Base-by-base conservation (phyloP, 169 alveolate species). In the Plasmodium sp. region DNA sequence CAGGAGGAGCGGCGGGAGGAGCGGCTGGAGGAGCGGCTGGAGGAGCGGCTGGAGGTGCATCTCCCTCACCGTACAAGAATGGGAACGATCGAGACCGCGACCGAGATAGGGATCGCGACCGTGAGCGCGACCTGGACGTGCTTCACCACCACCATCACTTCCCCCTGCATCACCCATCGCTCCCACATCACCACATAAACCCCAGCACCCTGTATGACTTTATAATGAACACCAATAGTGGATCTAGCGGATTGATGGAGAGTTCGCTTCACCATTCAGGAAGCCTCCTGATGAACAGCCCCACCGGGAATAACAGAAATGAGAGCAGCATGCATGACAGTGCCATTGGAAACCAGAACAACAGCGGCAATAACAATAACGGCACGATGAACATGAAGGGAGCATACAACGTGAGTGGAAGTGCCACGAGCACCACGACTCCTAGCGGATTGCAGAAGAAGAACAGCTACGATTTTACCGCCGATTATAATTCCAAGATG, bases 201-300 rank as follows among this genome's bases (percentile, higher is more conserved):
- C 85, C 93, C 12, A 86, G 81, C 43, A 39, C 93, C 6, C 77
- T 86, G 48, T 86, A 86, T 45, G 93, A 86, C 58, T 86, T 86
- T 86, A 86, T 86, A 34, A 51, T 86, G 72, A 86, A 62, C 33
- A 86, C 93, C 10, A 86, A 86, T 75, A 86, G 12, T 75, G 12
- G 14, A 1, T 54, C 93, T 9, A 77, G 27, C 41, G 71, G 45
- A 75, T 34, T 33, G 18, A n/a, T 75, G 39, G 93, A 86, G 16
- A 86, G 10, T 86, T 86, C 93, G 27, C 43, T 71, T 27, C 86
- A 77, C 2, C 48, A 43, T n/a, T 18, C 79, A 9, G 36, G 10
- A 5, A 45, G 39, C 77, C 33, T 22, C 34, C 62, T 83, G 6
- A 58, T 34, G 48, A 83, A 62, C 31, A 56, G 51, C 71, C 67